A percentile compares a stretch with the other conserved stretches of the same genome.
These are phyloP conservation scores for Tulasnella sp. DNA, from an alignment of 768 basidiomycete genomes.

Conservation along the genomic window DNA sequence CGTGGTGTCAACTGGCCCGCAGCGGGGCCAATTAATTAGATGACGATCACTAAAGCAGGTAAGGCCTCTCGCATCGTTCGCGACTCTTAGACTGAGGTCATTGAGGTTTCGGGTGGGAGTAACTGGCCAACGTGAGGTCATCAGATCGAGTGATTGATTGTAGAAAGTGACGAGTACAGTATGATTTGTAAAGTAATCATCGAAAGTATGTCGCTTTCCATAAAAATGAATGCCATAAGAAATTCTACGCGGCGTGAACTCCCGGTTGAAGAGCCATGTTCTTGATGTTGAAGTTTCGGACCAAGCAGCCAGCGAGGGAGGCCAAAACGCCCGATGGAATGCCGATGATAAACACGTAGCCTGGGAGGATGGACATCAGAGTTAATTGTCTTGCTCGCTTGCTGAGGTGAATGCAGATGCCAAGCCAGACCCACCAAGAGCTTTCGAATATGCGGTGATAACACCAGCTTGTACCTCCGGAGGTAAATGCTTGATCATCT, in stretches of 20 bases:
- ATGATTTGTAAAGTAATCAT: too few relatives aligned
- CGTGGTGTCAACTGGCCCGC: too few relatives aligned
- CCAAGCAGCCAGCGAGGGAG: slow-evolving; percentile 27
- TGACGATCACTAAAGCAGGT: too few relatives aligned
- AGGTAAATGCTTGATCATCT: slow-evolving; percentile 37
- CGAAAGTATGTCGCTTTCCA: too few relatives aligned
- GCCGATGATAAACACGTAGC: slow-evolving; percentile 26
- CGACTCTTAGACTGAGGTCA: too few relatives aligned
- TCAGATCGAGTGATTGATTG: too few relatives aligned
- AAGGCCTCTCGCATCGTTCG: too few relatives aligned
- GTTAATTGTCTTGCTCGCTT: neutral
- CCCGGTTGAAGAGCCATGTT: slow-evolving; percentile 29
- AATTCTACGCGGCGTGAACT: slow-evolving; percentile 15
- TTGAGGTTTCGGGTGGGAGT: too few relatives aligned
- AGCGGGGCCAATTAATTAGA: too few relatives aligned
- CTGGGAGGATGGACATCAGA: neutral
- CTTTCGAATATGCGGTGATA: slow-evolving; percentile 33
- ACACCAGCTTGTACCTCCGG: slow-evolving; percentile 25
- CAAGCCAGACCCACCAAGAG: slow-evolving; percentile 10
- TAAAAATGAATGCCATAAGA: neutral
- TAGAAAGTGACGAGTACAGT: too few relatives aligned
- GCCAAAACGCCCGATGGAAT: slow-evolving; percentile 24
- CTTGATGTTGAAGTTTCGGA: slow-evolving; percentile 40
- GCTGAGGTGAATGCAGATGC: neutral
- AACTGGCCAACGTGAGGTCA: too few relatives aligned